Evolutionary conservation across 345 rosid genomes (phyloP).

Genomic region (Lepidium didymum): DNA sequence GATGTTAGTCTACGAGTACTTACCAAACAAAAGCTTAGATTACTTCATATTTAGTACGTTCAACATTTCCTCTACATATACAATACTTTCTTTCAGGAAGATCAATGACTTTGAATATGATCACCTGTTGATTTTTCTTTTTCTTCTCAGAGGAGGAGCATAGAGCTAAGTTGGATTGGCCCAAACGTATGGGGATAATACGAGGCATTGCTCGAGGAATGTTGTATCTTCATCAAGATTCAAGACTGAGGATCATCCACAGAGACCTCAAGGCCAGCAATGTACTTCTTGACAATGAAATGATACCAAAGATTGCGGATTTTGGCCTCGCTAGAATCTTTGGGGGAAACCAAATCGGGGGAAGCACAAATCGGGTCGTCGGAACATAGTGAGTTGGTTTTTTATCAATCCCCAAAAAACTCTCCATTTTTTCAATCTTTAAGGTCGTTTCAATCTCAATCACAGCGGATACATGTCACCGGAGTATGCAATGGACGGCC

Average conservation of each 20-base stretch:
- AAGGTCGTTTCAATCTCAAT: not conserved
- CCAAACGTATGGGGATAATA: constrained; percentile 43
- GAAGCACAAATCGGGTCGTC: constrained; percentile 44
- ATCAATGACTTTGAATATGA: not conserved
- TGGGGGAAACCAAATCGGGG: constrained; percentile 44
- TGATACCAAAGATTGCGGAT: constrained; percentile 63
- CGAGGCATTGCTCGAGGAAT: constrained; percentile 60
- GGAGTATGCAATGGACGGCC: constrained; percentile 60
- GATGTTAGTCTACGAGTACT: constrained; percentile 55
- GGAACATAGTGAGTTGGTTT: constrained; percentile 57
- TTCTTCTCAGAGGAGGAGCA: constrained; percentile 33
- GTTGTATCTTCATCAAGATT: constrained; percentile 69
- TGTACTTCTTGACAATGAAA: constrained; percentile 39
- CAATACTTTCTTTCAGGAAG: not conserved
- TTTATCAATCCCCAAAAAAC: not conserved
- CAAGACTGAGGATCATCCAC: constrained; percentile 55
- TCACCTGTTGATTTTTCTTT: not conserved
- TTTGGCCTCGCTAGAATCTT: constrained; percentile 64
- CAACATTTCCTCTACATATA: not conserved
- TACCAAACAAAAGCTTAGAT: constrained; percentile 63
- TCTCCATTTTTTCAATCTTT: not conserved
- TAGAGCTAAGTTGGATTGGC: constrained; percentile 40
- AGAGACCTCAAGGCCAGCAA: constrained; percentile 31
- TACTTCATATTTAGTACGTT: constrained; percentile 41
- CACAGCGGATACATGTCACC: constrained; percentile 31